Base-by-base conservation (phyloP, 2,329 filamentous ascomycete species). In the Ophiostoma tasmaniense region DNA sequence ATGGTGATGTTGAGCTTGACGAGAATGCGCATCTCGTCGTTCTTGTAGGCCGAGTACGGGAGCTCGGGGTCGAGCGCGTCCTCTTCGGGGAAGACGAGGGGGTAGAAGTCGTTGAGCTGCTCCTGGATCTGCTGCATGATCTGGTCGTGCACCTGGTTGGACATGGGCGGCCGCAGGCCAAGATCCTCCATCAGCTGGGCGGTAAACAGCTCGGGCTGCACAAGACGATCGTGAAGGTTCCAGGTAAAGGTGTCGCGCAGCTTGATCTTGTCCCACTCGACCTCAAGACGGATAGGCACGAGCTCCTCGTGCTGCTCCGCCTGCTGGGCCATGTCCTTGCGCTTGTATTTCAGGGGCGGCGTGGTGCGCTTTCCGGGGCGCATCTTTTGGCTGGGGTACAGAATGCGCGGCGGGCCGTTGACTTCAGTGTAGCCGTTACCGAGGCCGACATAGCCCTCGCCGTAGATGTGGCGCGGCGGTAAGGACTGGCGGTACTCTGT, bases 1-100 rank as follows among this genome's bases (percentile, higher is more conserved):
- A 99, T 97, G 7, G 95, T 98, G 75, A 99, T 97, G 79, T 98
- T 97, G 66, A 99, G 84, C 79, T 97, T 98, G 79, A 99, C 88
- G 61, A 96, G 81, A 73, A 99, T 91, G 66, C 95, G 90, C 94
- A 99, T 97, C 81, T 99, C 95, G 77, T 99, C 95, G 76, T 99
- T 97, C 79, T 98, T 98, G 82, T 97, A 97, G 7, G 95, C 93
- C 52, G 86, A 89, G 77, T 98, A 98, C 0, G 94, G 93, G 14
- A 96, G 83, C 76, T 95, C 90, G 1, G 93, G 91, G 75, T 99
- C 94, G 64, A 97, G 83, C 0, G 94, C 87, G 74, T 97, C 92
- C 74, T 98, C 94, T 74, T 96, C 90, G 66, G 94, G 90, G 76
- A 89, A 95, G 30, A 95, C 89, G 74, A 96, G 92, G 5, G 95